These are phyloP conservation scores for Eleusine indica DNA, from an alignment of 176 grass and related monocot genomes.

Conservation along the genomic window DNA sequence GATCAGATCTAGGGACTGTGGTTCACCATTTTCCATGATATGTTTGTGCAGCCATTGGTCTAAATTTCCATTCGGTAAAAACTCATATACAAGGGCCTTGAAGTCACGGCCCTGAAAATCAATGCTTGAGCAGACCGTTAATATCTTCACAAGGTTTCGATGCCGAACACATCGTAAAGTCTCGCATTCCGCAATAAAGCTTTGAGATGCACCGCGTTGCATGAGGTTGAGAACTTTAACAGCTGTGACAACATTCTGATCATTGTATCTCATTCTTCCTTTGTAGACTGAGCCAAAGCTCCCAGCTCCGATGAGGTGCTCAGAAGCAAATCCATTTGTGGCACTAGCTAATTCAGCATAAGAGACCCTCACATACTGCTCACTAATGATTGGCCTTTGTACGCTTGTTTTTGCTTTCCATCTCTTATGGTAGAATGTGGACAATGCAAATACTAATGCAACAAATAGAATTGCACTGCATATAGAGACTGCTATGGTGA, in stretches of 20 bases:
- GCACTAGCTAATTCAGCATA: conserved; percentile 29
- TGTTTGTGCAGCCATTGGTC: conserved; percentile 16
- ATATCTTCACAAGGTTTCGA: conserved; percentile 27
- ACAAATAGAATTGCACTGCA: background rate
- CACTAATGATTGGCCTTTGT: background rate
- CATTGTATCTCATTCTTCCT: background rate
- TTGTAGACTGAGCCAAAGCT: conserved; percentile 23
- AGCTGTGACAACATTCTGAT: background rate
- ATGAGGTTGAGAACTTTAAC: conserved; percentile 29
- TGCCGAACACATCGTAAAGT: conserved; percentile 7
- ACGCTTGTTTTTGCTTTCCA: background rate
- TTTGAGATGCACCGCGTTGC: background rate
- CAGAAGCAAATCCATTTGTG: conserved; percentile 18
- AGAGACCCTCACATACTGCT: background rate
- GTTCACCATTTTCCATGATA: background rate
- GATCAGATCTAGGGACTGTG: background rate
- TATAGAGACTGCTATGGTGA: conserved; percentile 7
- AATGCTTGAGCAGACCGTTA: conserved; percentile 27
- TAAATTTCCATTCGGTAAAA: conserved; percentile 15
- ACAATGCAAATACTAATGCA: background rate
- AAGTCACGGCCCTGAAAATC: conserved; percentile 14
- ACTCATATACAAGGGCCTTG: conserved; percentile 25
- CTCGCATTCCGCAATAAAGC: conserved; percentile 27
- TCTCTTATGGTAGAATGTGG: background rate
- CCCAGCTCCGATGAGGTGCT: conserved; percentile 16